These are phyloP conservation scores for Dryas octopetala DNA, from an alignment of 306 rosid genomes.

Conservation along the genomic window DNA sequence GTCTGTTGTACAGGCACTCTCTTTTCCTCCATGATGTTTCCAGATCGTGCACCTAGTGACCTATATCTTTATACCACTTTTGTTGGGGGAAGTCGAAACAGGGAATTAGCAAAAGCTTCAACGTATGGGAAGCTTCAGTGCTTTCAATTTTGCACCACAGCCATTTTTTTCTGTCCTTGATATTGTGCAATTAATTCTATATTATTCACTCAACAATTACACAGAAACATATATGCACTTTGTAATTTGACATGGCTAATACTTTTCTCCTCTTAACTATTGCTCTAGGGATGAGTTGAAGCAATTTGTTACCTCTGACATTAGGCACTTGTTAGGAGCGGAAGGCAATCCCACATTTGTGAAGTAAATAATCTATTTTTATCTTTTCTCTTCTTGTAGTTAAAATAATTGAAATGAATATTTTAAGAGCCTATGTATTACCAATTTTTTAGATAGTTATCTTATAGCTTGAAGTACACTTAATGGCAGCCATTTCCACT, in stretches of 20 bases:
- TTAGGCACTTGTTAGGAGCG: constrained; percentile 79
- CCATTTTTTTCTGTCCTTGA: neutral
- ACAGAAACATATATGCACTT: neutral
- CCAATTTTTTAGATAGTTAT: constrained; percentile 6
- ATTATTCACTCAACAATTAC: neutral
- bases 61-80: constrained; percentile 80
- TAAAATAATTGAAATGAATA: constrained; percentile 6
- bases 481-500: constrained; percentile 71
- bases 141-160: constrained; percentile 13
- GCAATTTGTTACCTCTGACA: constrained; percentile 74
- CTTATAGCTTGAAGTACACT: constrained; percentile 27
- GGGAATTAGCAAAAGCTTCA: constrained; percentile 74
- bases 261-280: constrained; percentile 17
- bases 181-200: neutral
- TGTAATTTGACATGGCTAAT: constrained; percentile 20
- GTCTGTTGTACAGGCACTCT: constrained; percentile 68
- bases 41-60: constrained; percentile 86
- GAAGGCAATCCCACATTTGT: constrained; percentile 84
- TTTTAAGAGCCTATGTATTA: constrained; percentile 1
- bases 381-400: constrained; percentile 15
- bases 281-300: constrained; percentile 66
- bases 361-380: constrained; percentile 49
- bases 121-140: constrained; percentile 44
- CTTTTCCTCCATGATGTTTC: constrained; percentile 94
- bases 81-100: constrained; percentile 78